A percentile compares a stretch with the other conserved stretches of the same genome.
phyloP scores from a whole-genome alignment of 2,329 filamentous ascomycete species.

The Colletotrichum sojae region DNA sequence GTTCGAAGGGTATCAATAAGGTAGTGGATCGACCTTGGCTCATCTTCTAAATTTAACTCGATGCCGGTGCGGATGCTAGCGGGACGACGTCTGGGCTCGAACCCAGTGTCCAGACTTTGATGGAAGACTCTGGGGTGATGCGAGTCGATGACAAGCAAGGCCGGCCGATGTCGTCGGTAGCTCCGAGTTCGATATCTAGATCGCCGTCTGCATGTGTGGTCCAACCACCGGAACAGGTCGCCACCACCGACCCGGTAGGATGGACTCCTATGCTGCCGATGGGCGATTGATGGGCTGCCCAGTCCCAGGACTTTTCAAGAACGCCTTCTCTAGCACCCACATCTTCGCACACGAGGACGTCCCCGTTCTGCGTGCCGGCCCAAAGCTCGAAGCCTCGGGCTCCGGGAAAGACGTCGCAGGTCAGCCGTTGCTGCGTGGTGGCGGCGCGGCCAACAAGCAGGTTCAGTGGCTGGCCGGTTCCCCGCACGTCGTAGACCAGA shows the following conservation, averaged over 20 bases:
- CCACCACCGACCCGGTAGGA: slow-evolving; percentile 67
- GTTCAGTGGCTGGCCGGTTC: slow-evolving; percentile 69
- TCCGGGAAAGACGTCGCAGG: slow-evolving; percentile 67
- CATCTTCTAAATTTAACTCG: background rate
- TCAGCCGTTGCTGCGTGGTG: slow-evolving; percentile 69
- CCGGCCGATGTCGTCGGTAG: slow-evolving; percentile 28
- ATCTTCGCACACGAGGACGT: slow-evolving; percentile 71
- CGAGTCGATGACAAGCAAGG: slow-evolving; percentile 36
- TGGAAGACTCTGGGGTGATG: slow-evolving; percentile 37
- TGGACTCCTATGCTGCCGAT: slow-evolving; percentile 67
- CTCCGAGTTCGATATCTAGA: slow-evolving; percentile 23
- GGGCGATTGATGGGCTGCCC: slow-evolving; percentile 62
- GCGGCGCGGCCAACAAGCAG: slow-evolving; percentile 65
- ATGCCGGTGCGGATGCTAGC: background rate
- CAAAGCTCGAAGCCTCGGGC: slow-evolving; percentile 71
- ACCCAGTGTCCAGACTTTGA: slow-evolving; percentile 40
- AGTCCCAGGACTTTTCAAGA: slow-evolving; percentile 63
- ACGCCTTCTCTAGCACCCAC: slow-evolving; percentile 64
- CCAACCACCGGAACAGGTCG: slow-evolving; percentile 72
- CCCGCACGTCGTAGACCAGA: slow-evolving; percentile 75
- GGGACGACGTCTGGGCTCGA: background rate
- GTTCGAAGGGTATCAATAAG: background rate
- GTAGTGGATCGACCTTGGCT: background rate
- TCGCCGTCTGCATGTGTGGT: slow-evolving; percentile 47
- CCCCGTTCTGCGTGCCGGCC: slow-evolving; percentile 70